A percentile compares a stretch with the other conserved stretches of the same genome.
phyloP scores from a whole-genome alignment of 352 stramenopile genomes.

The Globisporangium canariense region DNA sequence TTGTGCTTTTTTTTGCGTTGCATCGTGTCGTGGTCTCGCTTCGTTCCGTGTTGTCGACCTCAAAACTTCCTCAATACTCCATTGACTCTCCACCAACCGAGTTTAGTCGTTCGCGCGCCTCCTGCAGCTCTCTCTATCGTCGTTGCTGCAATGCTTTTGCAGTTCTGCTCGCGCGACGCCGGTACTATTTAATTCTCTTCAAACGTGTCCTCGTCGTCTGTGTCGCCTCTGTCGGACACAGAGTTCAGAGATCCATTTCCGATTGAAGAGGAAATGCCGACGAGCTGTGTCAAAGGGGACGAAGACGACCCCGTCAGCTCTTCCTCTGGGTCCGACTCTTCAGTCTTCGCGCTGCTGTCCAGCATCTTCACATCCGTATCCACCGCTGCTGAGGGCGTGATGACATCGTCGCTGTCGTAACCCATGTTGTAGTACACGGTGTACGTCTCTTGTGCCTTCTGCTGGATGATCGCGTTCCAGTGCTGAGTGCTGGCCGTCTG shows the following conservation, averaged over 20 bases:
- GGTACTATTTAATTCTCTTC: constrained; percentile 14
- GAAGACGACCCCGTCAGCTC: constrained; percentile 17
- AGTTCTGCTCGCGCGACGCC: not conserved
- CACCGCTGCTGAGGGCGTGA: constrained; percentile 15
- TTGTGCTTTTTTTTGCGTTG: constrained; percentile 7
- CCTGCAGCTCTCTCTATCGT: constrained; percentile 9
- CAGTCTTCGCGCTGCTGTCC: constrained; percentile 51
- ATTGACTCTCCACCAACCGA: constrained; percentile 8
- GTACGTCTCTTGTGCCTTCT: constrained; percentile 84
- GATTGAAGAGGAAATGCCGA: constrained; percentile 2
- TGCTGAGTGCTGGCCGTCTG: constrained; percentile 47
- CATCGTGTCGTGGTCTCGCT: not conserved
- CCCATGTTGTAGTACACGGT: constrained; percentile 90
- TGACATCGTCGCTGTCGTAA: constrained; percentile 72
- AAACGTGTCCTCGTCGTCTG: constrained; percentile 23
- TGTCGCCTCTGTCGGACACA: constrained; percentile 8
- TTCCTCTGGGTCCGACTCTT: constrained; percentile 52
- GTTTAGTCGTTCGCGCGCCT: not conserved
- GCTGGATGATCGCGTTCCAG: constrained; percentile 84
- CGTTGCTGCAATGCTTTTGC: not conserved
- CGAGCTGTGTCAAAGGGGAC: not conserved
- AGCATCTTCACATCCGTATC: constrained; percentile 37
- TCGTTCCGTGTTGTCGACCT: constrained; percentile 5
- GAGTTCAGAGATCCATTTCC: not conserved
- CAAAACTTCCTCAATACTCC: constrained; percentile 18